Base-by-base conservation (phyloP, 1,284 basidiomycete genomes). In the Phylloboletellus chloephorus region DNA sequence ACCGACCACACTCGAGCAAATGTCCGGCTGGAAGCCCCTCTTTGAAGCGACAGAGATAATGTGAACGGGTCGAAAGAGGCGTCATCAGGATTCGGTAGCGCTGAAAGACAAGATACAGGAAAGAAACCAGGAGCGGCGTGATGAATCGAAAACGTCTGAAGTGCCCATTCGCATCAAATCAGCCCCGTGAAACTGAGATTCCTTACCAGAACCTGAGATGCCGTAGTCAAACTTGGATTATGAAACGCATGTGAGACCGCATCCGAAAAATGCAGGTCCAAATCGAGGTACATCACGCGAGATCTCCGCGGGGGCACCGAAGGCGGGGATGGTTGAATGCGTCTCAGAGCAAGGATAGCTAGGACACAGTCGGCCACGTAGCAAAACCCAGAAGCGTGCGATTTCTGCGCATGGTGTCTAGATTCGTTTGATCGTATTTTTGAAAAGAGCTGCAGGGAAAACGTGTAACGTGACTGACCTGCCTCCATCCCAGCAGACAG, bases 261-360 rank as follows among this genome's bases (percentile, higher is more conserved):
- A 55, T 97, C 93, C 4, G 87, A 86, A 56, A 88, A 92, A 61
- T 97, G 94, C 2, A 97, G 68, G 60, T 97, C 93, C 11, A 97
- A 67, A 60, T 97, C 93, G 36, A 97, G 72, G 63, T 96, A 96
- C 75, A 95, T 78, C 16, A 92, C 72, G 2, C 85, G 76, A 1
- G 83, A 71, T 52, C 79, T 77, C 33, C 64, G 49, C n/a, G 44
- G 28, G 17, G 37, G 34, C 12, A 10, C 37, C 19, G 35, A 47
- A 32, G 39, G 32, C 4, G 25, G 37, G 34, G 25, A 38, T 16
- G 49, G 47, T 0, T 48, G 39, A 10, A 57, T 49, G 21, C 71
- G 69, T 50, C 74, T 79, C 32, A 85, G 68, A 3, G 69, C 61
- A 30, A 87, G 69, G 39, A 94, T 79, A 0, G 86, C 85, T 0